Base-by-base conservation (phyloP, 805 yeast species). In the Wickerhamiella azyma region DNA sequence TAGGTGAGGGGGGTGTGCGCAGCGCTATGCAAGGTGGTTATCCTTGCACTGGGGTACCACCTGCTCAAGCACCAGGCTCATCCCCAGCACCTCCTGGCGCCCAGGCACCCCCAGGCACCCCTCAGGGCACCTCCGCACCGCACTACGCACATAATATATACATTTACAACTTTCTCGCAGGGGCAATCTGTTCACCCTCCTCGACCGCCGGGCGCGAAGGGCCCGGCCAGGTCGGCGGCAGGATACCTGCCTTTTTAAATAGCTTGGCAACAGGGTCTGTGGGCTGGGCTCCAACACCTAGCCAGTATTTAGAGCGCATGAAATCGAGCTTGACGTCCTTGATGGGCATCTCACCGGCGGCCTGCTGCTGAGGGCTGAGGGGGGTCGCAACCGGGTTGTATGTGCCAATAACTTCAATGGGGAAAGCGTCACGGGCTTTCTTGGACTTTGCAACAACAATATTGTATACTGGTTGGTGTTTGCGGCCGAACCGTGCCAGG, bases 201-300 rank as follows among this genome's bases (percentile, higher is more conserved):
- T 26, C 38, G 13, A 18, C 39, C 9, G 33, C 37, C 11, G 45
- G 55, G 38, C 45, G 37, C 24, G 48, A 18, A 14, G 65, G 63
- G 3, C 66, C 65, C 1, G 63, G 61, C 64, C 64, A 66, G 39
- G 50, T 53, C 16, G 57, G 61, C n/a, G 66, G 85, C 70, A 56
- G 69, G 59, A 74, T 47, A 75, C 74, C 49, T 2, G 69, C 95
- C 86, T 39, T 85, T 59, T 77, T 79, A 60, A 92, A 74, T 44
- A 92, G 66, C 53, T 76, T 76, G 2, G 77, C 72, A 10, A 89
- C 94, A 3, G 92, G 69, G 38, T 81, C 86, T 19, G 89, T 77
- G 6, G 96, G 94, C 60, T 84, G 94, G 1, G 97, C 97, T 10
- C 98, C 98, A 16, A 85, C 94, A 56, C 96, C 94, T 30, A 92